Conservation (phyloP, 768 basidiomycete genomes). For the Lanmaoa rubissima region DNA sequence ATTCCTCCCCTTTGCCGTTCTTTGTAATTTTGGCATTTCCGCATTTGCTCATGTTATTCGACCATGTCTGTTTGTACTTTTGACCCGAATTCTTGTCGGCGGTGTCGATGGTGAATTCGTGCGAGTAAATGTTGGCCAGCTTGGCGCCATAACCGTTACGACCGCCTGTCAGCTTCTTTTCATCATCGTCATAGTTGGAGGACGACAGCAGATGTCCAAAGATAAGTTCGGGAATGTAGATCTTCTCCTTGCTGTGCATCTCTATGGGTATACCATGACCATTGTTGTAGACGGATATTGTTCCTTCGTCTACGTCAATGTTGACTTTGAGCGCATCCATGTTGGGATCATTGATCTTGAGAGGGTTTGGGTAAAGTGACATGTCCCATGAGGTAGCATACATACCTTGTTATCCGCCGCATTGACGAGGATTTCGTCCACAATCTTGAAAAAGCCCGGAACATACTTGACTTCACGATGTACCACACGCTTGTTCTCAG, state of each 20-base stretch:
- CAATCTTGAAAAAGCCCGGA: constrained; percentile 98
- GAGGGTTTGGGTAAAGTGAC: background rate
- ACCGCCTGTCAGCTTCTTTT: constrained; percentile 98
- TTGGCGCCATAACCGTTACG: constrained; percentile 99
- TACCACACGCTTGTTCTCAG: constrained; percentile 79
- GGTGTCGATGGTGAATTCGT: constrained; percentile 93
- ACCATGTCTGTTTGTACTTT: constrained; percentile 96
- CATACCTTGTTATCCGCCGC: constrained; percentile 97
- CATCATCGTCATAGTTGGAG: constrained; percentile 97
- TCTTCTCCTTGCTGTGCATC: constrained; percentile 88
- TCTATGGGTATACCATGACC: constrained; percentile 96
- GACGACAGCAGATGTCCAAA: constrained; percentile 94
- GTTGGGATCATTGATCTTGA: constrained; percentile 81
- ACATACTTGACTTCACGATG: constrained; percentile 84
- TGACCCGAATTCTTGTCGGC: constrained; percentile 81
- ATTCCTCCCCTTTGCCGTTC: constrained; percentile 84
- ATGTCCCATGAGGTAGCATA: background rate
- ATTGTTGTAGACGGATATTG: constrained; percentile 94
- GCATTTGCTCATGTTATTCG: constrained; percentile 87
- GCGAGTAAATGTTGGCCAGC: constrained; percentile 96
- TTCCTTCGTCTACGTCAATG: constrained; percentile 79
- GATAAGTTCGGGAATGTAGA: constrained; percentile 96
- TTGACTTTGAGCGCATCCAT: constrained; percentile 93
- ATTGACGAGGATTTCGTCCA: constrained; percentile 98
- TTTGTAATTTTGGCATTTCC: constrained; percentile 92